phyloP scores from a whole-genome alignment of 192 early-diverging fungal species.

The Podila clonocystis region DNA sequence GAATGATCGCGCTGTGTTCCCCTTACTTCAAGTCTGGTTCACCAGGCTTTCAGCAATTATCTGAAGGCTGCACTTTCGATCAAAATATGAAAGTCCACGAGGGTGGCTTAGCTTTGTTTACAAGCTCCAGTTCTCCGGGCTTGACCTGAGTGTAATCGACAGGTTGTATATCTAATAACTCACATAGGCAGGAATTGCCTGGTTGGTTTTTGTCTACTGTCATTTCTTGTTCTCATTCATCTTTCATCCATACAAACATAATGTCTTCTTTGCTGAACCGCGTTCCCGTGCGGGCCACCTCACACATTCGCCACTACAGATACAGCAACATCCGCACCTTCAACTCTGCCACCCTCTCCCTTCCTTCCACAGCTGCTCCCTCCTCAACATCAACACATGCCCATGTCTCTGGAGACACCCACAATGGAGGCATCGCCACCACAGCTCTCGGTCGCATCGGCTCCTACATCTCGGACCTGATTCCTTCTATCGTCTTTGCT shows the following conservation, averaged over 20 bases:
- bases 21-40: no score
- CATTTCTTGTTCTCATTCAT: background rate
- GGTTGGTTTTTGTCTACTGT: no score
- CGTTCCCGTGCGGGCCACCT: background rate
- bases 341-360: background rate
- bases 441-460: slow-evolving; percentile 41
- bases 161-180: no score
- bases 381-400: slow-evolving; percentile 1
- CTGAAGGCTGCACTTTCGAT: no score
- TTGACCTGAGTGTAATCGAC: no score
- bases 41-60: no score
- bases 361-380: background rate
- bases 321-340: background rate
- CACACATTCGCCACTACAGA: background rate
- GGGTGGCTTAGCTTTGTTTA: no score
- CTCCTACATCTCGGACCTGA: slow-evolving; percentile 44
- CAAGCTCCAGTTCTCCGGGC: no score
- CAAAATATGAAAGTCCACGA: no score
- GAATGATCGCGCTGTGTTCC: no score
- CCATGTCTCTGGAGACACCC: background rate
- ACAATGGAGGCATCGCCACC: slow-evolving; percentile 17
- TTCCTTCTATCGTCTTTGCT: slow-evolving; percentile 48
- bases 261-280: slow-evolving; percentile 1
- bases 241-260: background rate
- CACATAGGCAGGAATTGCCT: no score